Evolutionary conservation across 768 basidiomycete genomes (phyloP), one percentile per base, ranked within the genome.

Genomic region (Auricularia sp.): DNA sequence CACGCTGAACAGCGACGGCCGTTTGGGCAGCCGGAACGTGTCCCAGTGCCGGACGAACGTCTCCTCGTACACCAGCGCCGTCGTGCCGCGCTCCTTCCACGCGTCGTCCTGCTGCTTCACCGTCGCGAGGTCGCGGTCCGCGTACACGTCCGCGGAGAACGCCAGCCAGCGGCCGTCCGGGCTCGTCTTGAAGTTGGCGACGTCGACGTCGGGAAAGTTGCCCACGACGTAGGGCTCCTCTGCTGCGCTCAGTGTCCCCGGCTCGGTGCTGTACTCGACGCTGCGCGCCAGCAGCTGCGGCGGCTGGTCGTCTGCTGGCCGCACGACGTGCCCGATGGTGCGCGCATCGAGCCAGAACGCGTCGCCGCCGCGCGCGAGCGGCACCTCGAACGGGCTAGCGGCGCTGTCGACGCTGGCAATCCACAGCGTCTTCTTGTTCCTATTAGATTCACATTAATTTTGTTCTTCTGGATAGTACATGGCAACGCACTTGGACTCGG

Each of bases 141-240:
- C 75, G 71, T 90, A 88, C 3, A 96, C 92, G 63, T 84, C 80
- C 39, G 90, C 92, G 0, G 92, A 90, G 78, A 99, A 98, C 5
- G 92, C 85, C 44, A 99, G 82, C 58, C 81, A 70, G 16, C 84
- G 83, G 3, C 82, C 77, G n/a, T 75, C 71, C 34, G 77, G 68
- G 35, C 81, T 81, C 72, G 84, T 89, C 63, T 82, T 83, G 78
- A 92, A 93, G 77, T 91, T 90, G 34, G 39, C 62, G 56, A 82
- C 75, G 1, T 84, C 83, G 36, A 83, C 81, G 64, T 83, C 82
- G 54, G 90, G 90, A 72, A 92, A 82, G 44, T 79, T 82, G 61
- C 86, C 89, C 56, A 90, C 77, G 33, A 84, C 75, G 29, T 74
- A 72, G 11, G 70, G 67, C 2, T 83, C 72, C 37, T 67, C 66